Base-by-base conservation (phyloP, 2,329 filamentous ascomycete genomes). In the Ascosphaera apis region DNA sequence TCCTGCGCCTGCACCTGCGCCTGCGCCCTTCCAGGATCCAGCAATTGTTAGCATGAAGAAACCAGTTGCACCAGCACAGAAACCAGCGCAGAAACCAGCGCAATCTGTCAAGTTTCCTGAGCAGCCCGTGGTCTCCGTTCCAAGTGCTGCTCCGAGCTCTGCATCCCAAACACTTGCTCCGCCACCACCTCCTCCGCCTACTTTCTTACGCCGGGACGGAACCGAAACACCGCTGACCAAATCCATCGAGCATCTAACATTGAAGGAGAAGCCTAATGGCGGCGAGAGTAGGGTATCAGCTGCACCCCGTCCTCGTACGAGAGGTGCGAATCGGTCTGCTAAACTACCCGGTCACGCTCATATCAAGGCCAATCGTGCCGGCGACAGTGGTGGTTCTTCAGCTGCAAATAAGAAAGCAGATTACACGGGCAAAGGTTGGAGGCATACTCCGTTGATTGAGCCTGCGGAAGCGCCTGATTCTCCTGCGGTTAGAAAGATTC, bases 381-480 rank as follows among this genome's bases (percentile, higher is more conserved):
- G n/a, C n/a, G n/a, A n/a, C n/a, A n/a, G n/a, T n/a, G 47, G 49
- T 37, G 34, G 31, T 34, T 18, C 27, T 33, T 28, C 37, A 21
- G 13, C 30, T 25, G 25, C 41, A 37, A 28, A 42, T 40, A 39
- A 45, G 43, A 40, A 44, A 44, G 36, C 34, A n/a, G 35, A 50
- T 7, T 55, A 53, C 17, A 65, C 64, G 47, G 67, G 65, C 38
- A 74, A 72, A 46, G 72, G 72, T 17, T 77, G 72, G 72, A 66
- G 72, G 40, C 67, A 72, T 46, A 76, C 72, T 30, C 72, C 72
- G 1, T 62, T 77, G 38, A 61, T 76, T 13, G 67, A 75, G 53
- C 53, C 66, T 55, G 51, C 57, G 38, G 48, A 52, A 49, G 41
- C 55, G 60, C 45, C 62, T 59, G 40, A 58, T 52, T 33, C 51